Base-by-base conservation (phyloP, 257 asterid genomes). In the Solanum tarapatanum region DNA sequence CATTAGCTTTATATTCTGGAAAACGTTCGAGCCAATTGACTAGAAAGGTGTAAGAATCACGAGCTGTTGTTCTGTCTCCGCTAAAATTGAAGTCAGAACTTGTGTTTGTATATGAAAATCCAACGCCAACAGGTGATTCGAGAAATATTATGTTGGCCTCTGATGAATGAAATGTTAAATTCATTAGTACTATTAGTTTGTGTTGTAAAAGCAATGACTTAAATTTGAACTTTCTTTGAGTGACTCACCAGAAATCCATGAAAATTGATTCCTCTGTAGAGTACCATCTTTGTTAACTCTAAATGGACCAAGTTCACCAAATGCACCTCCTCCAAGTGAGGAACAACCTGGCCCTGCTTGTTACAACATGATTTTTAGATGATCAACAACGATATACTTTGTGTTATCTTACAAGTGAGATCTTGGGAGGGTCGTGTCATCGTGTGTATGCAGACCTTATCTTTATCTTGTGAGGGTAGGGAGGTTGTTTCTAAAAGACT, bases 61-160 rank as follows among this genome's bases (percentile, higher is more conserved):
- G 17, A 26, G 90, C 90, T 10, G 92, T 90, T 10, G 41, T 73
- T 13, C 35, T 37, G 23, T 90, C 91, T 14, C 91, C 89, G 14
- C 51, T 83, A 6, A 19, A 60, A 14, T 35, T 14, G 16, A 83
- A 87, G 68, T 83, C 86, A 3, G 84, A 45, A 3, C 87, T 72
- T 37, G 91, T 87, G 75, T 87, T 87, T 39, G 89, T 82, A 68
- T 87, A 89, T 7, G 91, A 89, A 70, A 89, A 89, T 32, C 89
- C 91, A 41, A 89, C 88, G 5, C 91, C 89, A 3, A 41, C 89
- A 1, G 88, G 91, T 1, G 89, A 89, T 84, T 89, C 89, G 30
- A 89, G 36, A 86, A 89, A 89, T 23, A 89, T 36, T 43, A 89
- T 32, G 41, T 87, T 89, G 37, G 91, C 91, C 82, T 82, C 89